Conservation (phyloP, 2,329 filamentous ascomycete genomes). For the Exophiala dermatitidis region DNA sequence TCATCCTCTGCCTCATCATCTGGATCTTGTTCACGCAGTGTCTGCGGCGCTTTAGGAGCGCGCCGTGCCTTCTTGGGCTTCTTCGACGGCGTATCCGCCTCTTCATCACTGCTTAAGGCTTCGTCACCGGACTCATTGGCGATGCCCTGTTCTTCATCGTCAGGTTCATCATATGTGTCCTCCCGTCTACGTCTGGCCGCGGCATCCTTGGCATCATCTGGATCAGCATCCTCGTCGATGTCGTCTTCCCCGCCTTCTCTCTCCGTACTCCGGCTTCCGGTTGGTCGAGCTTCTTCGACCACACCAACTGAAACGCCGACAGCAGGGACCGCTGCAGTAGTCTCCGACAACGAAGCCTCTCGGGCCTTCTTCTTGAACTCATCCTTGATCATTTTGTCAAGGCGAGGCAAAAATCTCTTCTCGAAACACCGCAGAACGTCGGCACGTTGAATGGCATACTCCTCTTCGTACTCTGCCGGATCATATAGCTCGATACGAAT, state of each 20-base stretch:
- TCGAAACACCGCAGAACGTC: conserved; percentile 79
- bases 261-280: conserved; percentile 44
- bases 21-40: conserved; percentile 22
- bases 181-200: conserved; percentile 60
- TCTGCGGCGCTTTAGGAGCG: conserved; percentile 11
- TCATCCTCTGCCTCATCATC: conserved; percentile 22
- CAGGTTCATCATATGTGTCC: conserved; percentile 74
- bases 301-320: conserved; percentile 59
- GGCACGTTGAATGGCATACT: conserved; percentile 71
- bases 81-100: conserved; percentile 6
- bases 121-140: conserved; percentile 44
- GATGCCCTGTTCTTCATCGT: conserved; percentile 76
- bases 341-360: conserved; percentile 48
- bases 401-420: conserved; percentile 63
- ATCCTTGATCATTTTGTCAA: conserved; percentile 63
- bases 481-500: conserved; percentile 79
- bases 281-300: conserved; percentile 44
- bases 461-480: conserved; percentile 69
- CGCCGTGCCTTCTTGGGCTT: conserved; percentile 8
- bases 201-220: conserved; percentile 57
- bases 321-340: conserved; percentile 66
- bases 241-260: conserved; percentile 44
- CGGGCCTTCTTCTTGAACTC: conserved; percentile 73
- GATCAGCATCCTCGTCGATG: conserved; percentile 69
- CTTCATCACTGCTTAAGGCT: conserved; percentile 23